Evolutionary conservation across 2,329 filamentous ascomycete species (phyloP), one percentile per base, ranked within the genome.

Genomic region (Pseudogymnoascus sp.): DNA sequence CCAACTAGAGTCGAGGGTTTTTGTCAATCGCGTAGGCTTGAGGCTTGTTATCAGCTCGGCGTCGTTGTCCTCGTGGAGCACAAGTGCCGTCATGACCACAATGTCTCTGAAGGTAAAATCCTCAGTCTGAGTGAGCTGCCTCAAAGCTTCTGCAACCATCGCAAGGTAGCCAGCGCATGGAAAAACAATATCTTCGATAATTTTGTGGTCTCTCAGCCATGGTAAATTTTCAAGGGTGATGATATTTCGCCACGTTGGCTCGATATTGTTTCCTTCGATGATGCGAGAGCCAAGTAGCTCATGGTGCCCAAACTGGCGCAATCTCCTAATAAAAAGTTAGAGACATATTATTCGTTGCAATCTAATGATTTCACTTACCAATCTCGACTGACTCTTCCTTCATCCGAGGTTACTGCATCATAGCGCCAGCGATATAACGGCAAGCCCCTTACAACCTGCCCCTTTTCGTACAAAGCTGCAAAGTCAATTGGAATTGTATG

Each of bases 401-500:
- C 82, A 65, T 80, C 75, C 82, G 82, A 84, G 68, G 82, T 82
- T 0, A 69, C 72, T 26, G 76, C 78, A 17, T 72, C 70, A 64
- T 83, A 81, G 23, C 83, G 80, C 81, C 82, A 84, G 1, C 78
- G 75, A 64, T 84, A 84, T 1, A 76, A 73, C 1, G 82, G 81
- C 17, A 84, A 69, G 62, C 82, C 75, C 0, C 74, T 67, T 2
- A 84, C 38, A 9, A 35, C 21, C 15, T 29, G 3, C 2, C 44
- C 44, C 7, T 21, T 23, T 7, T 1, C 19, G 6, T 50, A 23
- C 44, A 50, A 21, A 21, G 26, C 26, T 2, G 19, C 44, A 50
- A 50, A 23, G 6, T 50, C 44, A 17, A 66, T 38, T n/a, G 29
- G 19, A 19, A 62, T 63, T 1, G 67, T 65, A 23, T 56, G 31